Conservation (phyloP, 2,329 filamentous ascomycete genomes). For the Knoxdaviesia capensis region DNA sequence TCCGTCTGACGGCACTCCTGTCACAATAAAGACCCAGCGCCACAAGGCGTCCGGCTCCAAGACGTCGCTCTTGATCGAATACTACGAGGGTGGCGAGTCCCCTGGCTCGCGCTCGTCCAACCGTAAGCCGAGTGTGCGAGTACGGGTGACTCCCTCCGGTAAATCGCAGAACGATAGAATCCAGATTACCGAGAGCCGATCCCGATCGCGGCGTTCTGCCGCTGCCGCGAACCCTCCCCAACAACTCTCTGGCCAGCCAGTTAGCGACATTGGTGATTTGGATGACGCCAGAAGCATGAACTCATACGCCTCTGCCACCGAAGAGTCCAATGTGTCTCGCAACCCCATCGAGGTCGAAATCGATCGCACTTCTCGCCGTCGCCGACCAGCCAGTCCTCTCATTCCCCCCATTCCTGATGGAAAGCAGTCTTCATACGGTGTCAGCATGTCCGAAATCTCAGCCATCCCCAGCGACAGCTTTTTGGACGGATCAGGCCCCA, state of each 20-base stretch:
- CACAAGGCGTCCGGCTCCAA: slow-evolving; percentile 47
- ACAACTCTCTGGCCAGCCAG: slow-evolving; percentile 17
- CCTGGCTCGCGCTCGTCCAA: slow-evolving; percentile 23
- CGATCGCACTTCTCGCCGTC: slow-evolving; percentile 28
- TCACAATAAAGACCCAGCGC: slow-evolving; percentile 70
- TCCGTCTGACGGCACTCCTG: slow-evolving; percentile 71
- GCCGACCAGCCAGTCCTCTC: slow-evolving; percentile 46
- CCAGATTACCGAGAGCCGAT: slow-evolving; percentile 65
- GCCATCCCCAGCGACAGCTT: slow-evolving; percentile 44
- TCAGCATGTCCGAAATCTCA: slow-evolving; percentile 70
- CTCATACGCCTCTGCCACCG: slow-evolving; percentile 60
- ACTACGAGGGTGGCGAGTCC: slow-evolving; percentile 64
- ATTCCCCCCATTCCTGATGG: slow-evolving; percentile 33
- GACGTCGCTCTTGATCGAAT: slow-evolving; percentile 84
- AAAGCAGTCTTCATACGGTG: slow-evolving; percentile 35
- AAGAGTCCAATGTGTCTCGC: slow-evolving; percentile 57
- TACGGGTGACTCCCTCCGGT: slow-evolving; percentile 63
- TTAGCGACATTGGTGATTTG: slow-evolving; percentile 19
- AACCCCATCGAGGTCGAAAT: slow-evolving; percentile 85
- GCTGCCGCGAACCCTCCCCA: slow-evolving; percentile 32
- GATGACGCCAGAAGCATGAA: slow-evolving; percentile 47
- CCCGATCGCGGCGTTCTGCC: slow-evolving; percentile 37
- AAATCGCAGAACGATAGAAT: slow-evolving; percentile 53
- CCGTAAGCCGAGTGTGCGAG: slow-evolving; percentile 62
- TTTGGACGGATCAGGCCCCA: slow-evolving; percentile 33